Evolutionary conservation across 371 early-diverging fungal genomes (phyloP), one percentile per base, ranked within the genome.

Genomic region (Phascolomyces articulosus): DNA sequence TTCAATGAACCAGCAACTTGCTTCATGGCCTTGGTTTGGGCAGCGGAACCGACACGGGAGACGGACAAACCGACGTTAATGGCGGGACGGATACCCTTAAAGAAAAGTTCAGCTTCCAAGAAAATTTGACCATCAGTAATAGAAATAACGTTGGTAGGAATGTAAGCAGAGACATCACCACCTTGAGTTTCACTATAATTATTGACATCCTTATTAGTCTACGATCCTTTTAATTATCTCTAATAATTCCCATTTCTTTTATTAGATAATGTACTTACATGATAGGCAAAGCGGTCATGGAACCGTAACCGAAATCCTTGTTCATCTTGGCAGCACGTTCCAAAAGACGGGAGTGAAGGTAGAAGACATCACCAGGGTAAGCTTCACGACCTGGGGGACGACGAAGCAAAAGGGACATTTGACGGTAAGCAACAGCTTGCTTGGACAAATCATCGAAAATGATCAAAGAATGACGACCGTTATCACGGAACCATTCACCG

Each of bases 21-120:
- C 87, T 95, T 95, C 97, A 97, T 97, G 73, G 97, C 96, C 90
- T 96, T 95, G 82, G 95, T 93, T 85, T 97, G 97, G 69, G 97
- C 97, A 74, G 96, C 95, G 75, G 96, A 95, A 74, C 97, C 97
- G 89, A 97, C 96, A 91, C 97, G 95, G 71, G 96, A 95, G 73
- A 97, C 97, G 79, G 96, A 95, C 62, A 97, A 86, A 96, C 97
- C 97, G 83, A 97, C 96, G 88, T 97, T 97, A 80, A 96, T 96
- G 74, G 97, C 96, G 67, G 97, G 97, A 74, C 97, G 93, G 72
- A 96, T 84, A 91, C 93, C 96, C 92, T 96, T 96, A 93, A 96
- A 96, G 93, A 96, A 96, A 63, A 96, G 88, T 83, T 97, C 96
- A 53, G 97, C 95, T 85, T 97, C 97, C 88, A 97, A 89, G 93